phyloP scores from a whole-genome alignment of 148 eudicot species.

The Tetragonia tetragonoides region DNA sequence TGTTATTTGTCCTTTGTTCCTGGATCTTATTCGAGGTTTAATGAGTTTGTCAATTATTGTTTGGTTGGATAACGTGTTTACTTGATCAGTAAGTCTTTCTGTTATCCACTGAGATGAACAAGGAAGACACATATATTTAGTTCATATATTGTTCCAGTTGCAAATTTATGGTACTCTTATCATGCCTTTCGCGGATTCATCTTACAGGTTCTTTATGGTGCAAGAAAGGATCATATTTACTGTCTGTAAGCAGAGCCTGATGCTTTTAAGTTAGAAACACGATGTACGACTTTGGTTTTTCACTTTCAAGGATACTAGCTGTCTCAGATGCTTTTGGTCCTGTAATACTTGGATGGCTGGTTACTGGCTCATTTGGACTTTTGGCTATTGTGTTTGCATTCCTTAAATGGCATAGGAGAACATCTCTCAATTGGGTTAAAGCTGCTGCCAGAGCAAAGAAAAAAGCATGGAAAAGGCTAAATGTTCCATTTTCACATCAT shows the following conservation, averaged over 20 bases:
- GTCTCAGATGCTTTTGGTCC: conserved; percentile 49
- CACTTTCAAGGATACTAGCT: conserved; percentile 40
- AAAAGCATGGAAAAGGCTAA: conserved; percentile 73
- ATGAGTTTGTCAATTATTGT: neutral
- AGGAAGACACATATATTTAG: neutral
- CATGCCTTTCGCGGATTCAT: conserved; percentile 16
- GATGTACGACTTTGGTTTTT: conserved; percentile 52
- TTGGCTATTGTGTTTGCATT: conserved; percentile 58
- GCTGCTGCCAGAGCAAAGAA: conserved; percentile 83
- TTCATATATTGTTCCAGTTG: neutral
- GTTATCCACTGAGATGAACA: neutral
- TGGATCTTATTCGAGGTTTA: neutral
- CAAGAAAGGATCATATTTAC: conserved; percentile 8
- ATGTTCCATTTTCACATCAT: conserved; percentile 71
- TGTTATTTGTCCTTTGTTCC: neutral
- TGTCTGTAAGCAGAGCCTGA: conserved; percentile 17
- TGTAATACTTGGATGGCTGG: conserved; percentile 62
- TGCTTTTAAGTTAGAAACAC: conserved; percentile 22
- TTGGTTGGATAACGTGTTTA: neutral
- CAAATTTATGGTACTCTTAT: neutral
- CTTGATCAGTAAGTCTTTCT: neutral
- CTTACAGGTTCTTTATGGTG: conserved; percentile 17
- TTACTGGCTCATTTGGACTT: conserved; percentile 71
- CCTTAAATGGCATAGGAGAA: conserved; percentile 70
- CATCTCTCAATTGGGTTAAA: conserved; percentile 81